phyloP scores from a whole-genome alignment of 768 basidiomycete species.

The Trametes elegans region DNA sequence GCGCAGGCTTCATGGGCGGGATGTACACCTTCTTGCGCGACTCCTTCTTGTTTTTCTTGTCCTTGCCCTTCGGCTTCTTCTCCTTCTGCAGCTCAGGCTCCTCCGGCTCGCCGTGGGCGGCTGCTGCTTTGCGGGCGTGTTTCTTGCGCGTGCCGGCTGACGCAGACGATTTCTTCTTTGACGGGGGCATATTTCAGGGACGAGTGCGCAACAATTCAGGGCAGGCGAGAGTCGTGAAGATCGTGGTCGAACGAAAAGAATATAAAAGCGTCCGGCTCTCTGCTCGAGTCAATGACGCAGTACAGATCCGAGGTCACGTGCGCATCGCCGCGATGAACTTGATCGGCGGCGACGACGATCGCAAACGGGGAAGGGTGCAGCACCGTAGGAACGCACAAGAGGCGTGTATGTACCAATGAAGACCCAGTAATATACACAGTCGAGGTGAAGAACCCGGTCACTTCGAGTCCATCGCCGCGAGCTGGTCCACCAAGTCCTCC shows the following conservation, averaged over 20 bases:
- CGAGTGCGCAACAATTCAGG: not conserved
- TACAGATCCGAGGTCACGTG: constrained; percentile 9
- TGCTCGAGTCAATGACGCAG: constrained; percentile 5
- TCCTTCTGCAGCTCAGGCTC: constrained; percentile 29
- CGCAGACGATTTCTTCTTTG: constrained; percentile 73
- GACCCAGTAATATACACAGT: not conserved
- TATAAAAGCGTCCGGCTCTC: not conserved
- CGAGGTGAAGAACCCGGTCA: not conserved
- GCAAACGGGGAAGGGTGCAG: too few species aligned
- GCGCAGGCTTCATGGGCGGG: constrained; percentile 77
- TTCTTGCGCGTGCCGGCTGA: constrained; percentile 89
- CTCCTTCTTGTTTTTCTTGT: constrained; percentile 57
- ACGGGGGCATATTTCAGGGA: constrained; percentile 3
- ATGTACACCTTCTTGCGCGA: constrained; percentile 85
- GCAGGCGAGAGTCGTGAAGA: not conserved
- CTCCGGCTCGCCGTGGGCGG: constrained; percentile 31
- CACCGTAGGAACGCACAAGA: too few species aligned
- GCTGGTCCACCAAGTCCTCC: constrained; percentile 79
- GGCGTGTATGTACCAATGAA: too few species aligned
- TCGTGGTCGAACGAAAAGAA: not conserved
- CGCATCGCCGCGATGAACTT: not conserved
- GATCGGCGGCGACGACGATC: not conserved
- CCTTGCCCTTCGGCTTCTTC: constrained; percentile 48
- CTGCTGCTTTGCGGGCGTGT: constrained; percentile 73
- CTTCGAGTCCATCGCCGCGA: constrained; percentile 60